phyloP scores from a whole-genome alignment of 495 filamentous ascomycete genomes.

The Tuber indicum region DNA sequence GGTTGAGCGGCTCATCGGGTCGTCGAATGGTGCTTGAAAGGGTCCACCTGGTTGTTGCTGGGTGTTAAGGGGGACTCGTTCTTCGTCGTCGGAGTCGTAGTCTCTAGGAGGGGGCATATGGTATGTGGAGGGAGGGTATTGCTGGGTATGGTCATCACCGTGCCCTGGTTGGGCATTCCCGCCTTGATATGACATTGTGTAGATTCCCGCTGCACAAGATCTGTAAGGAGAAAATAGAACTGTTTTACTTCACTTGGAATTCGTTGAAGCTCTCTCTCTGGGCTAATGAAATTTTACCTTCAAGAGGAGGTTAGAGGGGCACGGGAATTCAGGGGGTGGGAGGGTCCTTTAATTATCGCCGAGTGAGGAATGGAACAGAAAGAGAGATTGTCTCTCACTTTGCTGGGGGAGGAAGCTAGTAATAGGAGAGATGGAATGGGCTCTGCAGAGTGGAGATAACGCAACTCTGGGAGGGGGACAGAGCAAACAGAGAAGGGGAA shows the following conservation, averaged over 20 bases:
- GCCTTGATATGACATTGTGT: slow-evolving; percentile 42
- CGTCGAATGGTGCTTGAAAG: slow-evolving; percentile 41
- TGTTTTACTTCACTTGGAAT: slow-evolving; percentile 24
- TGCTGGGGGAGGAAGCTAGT: slow-evolving; percentile 21
- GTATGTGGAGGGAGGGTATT: slow-evolving; percentile 42
- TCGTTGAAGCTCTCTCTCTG: neutral
- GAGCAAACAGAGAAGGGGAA: slow-evolving; percentile 31
- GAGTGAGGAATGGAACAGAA: slow-evolving; percentile 28
- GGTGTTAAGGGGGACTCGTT: slow-evolving; percentile 41
- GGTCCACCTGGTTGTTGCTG: slow-evolving; percentile 32
- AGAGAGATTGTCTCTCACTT: slow-evolving; percentile 23
- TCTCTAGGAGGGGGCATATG: slow-evolving; percentile 42
- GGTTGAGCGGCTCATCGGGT: slow-evolving; percentile 33
- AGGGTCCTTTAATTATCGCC: slow-evolving; percentile 28
- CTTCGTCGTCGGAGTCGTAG: slow-evolving; percentile 43
- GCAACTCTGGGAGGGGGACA: slow-evolving; percentile 26
- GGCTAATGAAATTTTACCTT: slow-evolving; percentile 18
- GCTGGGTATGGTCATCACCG: slow-evolving; percentile 38
- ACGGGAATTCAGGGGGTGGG: slow-evolving; percentile 19
- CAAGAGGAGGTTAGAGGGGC: slow-evolving; percentile 17
- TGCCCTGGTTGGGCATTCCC: slow-evolving; percentile 35
- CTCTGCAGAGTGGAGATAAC: slow-evolving; percentile 14
- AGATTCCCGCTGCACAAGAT: slow-evolving; percentile 30
- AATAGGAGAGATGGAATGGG: slow-evolving; percentile 24
- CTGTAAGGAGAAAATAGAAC: slow-evolving; percentile 21